These are phyloP conservation scores for Trichoderma sp. DNA, from an alignment of 2,329 filamentous ascomycete species.

Conservation along the genomic window DNA sequence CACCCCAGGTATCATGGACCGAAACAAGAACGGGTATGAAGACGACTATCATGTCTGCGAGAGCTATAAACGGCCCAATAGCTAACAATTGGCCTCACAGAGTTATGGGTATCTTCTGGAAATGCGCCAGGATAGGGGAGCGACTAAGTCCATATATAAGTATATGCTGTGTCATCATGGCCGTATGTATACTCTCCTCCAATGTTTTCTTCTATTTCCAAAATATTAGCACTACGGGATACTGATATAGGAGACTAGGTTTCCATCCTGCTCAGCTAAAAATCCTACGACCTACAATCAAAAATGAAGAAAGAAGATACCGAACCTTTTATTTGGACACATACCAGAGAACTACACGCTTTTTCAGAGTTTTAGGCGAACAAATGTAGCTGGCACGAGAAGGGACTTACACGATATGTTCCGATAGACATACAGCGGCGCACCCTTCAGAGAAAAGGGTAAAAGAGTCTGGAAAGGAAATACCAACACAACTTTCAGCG, in stretches of 20 bases:
- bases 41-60: neutral
- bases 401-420: neutral
- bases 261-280: constrained; percentile 43
- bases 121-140: constrained; percentile 89
- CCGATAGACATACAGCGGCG: constrained; percentile 1
- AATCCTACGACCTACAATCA: constrained; percentile 18
- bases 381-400: neutral
- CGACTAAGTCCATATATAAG: constrained; percentile 93
- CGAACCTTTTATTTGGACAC: neutral
- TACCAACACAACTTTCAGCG: neutral
- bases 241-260: constrained; percentile 31
- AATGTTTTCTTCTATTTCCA: neutral
- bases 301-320: neutral
- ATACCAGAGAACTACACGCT: neutral
- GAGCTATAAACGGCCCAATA: neutral
- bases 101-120: constrained; percentile 92
- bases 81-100: constrained; percentile 43
- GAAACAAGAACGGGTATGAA: constrained; percentile 83
- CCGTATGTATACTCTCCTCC: constrained; percentile 56
- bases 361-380: neutral
- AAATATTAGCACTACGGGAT: neutral
- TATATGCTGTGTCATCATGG: constrained; percentile 91
- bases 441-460: neutral
- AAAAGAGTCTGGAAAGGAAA: neutral
- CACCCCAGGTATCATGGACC: constrained; percentile 85